A percentile compares a stretch with the other conserved stretches of the same genome.
Conservation (phyloP, 805 yeast species). For the Zygosaccharomyces pseudorouxii region DNA sequence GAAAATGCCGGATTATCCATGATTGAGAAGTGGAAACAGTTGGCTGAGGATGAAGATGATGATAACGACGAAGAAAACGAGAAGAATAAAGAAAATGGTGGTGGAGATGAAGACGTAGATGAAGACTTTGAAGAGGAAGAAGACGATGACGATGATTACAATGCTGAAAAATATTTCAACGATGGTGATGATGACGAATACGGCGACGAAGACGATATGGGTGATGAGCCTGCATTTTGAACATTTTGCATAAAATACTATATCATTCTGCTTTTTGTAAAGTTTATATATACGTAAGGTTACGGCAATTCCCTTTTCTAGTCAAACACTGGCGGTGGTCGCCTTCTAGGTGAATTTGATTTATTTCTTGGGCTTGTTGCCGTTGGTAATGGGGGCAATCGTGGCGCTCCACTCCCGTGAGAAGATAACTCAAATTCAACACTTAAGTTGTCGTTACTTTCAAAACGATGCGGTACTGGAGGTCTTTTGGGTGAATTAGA, state of each 20-base stretch:
- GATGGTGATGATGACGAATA: constrained; percentile 52
- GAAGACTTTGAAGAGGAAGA: constrained; percentile 58
- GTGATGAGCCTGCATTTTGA: constrained; percentile 59
- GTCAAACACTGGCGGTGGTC: constrained; percentile 12
- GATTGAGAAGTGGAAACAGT: constrained; percentile 44
- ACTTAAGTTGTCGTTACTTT: background rate
- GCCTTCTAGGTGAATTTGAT: constrained; percentile 16
- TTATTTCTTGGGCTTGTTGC: constrained; percentile 9
- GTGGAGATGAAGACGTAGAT: constrained; percentile 45
- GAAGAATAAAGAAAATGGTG: constrained; percentile 30
- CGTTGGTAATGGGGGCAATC: constrained; percentile 15
- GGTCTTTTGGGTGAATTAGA: constrained; percentile 13
- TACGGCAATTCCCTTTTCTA: background rate
- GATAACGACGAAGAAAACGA: constrained; percentile 29
- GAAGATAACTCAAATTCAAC: background rate
- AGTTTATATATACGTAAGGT: background rate
- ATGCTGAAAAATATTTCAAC: constrained; percentile 60
- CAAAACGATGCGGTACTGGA: constrained; percentile 10
- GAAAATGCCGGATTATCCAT: constrained; percentile 35
- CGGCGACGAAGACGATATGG: constrained; percentile 47
- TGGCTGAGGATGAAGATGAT: constrained; percentile 48
- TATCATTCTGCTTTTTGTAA: background rate
- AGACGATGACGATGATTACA: constrained; percentile 56
- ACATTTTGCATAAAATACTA: background rate
- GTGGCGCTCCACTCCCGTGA: constrained; percentile 6